phyloP scores from a whole-genome alignment of 306 rosid genomes.

The Myrica gale region DNA sequence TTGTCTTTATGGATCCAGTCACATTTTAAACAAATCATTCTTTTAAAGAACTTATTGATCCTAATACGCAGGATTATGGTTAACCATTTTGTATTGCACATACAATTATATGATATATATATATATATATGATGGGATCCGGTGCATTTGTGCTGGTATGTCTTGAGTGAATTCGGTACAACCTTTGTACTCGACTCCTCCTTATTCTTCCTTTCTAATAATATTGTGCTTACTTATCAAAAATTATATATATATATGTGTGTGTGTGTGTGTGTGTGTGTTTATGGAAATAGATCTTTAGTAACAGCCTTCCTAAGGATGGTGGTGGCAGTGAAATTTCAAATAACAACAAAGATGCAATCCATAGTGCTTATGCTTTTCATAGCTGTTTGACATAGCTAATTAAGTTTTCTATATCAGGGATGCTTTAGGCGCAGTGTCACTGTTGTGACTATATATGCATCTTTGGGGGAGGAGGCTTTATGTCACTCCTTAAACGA shows the following conservation, averaged over 20 bases:
- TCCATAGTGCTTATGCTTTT: no score
- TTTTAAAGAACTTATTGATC: conserved; percentile 1
- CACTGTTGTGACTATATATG: conserved; percentile 90
- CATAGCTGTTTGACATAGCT: conserved; percentile 1
- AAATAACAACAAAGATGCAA: neutral
- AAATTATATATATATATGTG: no score
- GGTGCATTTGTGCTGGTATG: no score
- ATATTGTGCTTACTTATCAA: no score
- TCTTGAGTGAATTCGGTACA: no score
- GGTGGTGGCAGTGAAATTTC: neutral
- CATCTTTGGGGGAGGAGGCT: conserved; percentile 95
- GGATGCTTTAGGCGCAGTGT: conserved; percentile 87
- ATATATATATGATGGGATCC: no score
- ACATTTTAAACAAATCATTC: neutral
- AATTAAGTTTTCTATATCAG: conserved; percentile 38
- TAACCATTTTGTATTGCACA: neutral
- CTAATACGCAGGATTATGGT: no score
- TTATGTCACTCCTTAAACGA: conserved; percentile 87
- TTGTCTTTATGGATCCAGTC: conserved; percentile 16
- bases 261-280: neutral
- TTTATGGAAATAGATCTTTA: neutral
- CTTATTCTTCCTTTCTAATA: no score
- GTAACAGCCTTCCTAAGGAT: neutral
- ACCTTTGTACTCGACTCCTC: no score
- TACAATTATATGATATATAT: neutral